Base-by-base conservation (phyloP, 768 basidiomycete species). In the Tylopilus rubrobrunneus region DNA sequence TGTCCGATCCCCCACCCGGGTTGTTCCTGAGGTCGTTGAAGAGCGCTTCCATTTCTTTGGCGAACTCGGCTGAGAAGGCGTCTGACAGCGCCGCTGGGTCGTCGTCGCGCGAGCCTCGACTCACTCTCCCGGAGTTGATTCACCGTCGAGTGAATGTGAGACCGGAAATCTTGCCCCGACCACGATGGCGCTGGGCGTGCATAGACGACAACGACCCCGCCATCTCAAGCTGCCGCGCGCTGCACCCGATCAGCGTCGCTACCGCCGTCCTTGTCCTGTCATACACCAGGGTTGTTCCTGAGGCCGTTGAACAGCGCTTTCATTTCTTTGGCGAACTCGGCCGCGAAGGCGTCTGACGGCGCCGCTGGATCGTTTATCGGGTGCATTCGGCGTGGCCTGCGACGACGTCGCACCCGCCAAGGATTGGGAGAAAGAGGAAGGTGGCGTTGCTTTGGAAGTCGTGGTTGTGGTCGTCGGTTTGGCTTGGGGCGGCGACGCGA, bases 111-210 rank as follows among this genome's bases (percentile, higher is more conserved):
- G 21, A 71, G 61, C 1, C 23, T 58, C 17, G 79, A 75, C 56
- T 92, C 87, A 57, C 80, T 85, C 66, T 84, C 78, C 63, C 81
- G 84, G 55, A 92, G 69, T 68, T 87, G 87, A 39, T 84, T 79
- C 82, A 90, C 84, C 7, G 92, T 81, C 61, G 83, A 78, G 55
- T 78, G 78, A 47, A 93, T 85, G 54, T 76, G 81, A 11, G 78
- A 76, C 70, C 89, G 88, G 70, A 91, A 94, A 53, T 76, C 72
- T 6, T 44, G 72, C 73, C 14, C 51, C 47, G 1, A 56, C 19
- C 1, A 19, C 1, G 63, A 51, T n/a, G 49, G 23, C 25, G 25
- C 25, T 4, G 25, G 25, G n/a, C 36, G 36, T 6, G 36, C 17
- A 37, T 37, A 6, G 25, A 25, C 25, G 15, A 42, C 21, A 56